Conservation (phyloP, 352 stramenopile species). For the Phytophthora lateralis region DNA sequence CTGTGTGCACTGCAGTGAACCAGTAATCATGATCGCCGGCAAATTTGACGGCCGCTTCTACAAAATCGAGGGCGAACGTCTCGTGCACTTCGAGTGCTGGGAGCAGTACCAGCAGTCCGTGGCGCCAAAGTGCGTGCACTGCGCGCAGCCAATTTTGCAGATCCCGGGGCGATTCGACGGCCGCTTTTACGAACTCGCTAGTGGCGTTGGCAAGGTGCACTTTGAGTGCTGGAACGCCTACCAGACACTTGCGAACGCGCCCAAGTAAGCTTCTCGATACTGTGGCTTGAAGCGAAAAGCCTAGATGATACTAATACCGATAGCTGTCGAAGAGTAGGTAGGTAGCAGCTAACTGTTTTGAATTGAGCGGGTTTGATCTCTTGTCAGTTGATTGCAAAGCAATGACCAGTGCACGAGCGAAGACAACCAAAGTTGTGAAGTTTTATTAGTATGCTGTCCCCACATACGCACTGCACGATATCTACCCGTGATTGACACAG, state of each 20-base stretch:
- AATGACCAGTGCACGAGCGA: background rate
- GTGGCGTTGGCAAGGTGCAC: conserved; percentile 78
- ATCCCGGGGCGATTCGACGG: conserved; percentile 78
- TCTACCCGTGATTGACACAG: conserved; percentile 6
- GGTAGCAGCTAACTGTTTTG: conserved; percentile 12
- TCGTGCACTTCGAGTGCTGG: conserved; percentile 90
- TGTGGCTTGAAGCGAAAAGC: conserved; percentile 28
- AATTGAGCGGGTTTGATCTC: conserved; percentile 12
- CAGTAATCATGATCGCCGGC: conserved; percentile 70
- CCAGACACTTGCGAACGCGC: conserved; percentile 46
- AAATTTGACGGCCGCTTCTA: conserved; percentile 88
- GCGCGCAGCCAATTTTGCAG: conserved; percentile 69
- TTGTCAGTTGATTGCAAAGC: background rate
- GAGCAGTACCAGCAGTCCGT: conserved; percentile 76
- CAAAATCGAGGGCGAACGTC: conserved; percentile 69
- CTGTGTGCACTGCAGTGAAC: conserved; percentile 73
- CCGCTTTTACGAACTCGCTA: conserved; percentile 85
- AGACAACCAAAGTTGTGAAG: conserved; percentile 9
- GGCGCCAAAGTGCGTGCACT: conserved; percentile 84
- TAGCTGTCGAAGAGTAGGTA: conserved; percentile 15
- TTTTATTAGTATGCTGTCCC: conserved; percentile 9
- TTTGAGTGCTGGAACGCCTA: conserved; percentile 89
- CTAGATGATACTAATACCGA: conserved; percentile 1
- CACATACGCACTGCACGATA: conserved; percentile 20
- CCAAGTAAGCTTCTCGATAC: conserved; percentile 22